Conservation (phyloP, 768 basidiomycete species). For the Filobasidium wieringae region DNA sequence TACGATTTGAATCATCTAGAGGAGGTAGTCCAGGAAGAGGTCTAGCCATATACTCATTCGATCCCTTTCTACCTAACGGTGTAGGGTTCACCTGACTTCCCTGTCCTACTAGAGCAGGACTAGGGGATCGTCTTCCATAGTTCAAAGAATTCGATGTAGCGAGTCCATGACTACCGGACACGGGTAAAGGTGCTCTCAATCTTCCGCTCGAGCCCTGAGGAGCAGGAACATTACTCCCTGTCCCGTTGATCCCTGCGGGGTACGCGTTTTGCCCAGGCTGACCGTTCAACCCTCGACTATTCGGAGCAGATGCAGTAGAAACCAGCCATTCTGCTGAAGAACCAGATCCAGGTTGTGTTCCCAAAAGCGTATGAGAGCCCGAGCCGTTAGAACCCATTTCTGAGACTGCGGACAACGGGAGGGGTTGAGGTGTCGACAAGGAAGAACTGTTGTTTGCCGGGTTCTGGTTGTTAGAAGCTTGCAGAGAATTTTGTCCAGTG, state of each 20-base stretch:
- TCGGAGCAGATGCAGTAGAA: background rate
- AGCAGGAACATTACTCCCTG: background rate
- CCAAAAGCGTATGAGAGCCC: background rate
- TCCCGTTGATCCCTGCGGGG: background rate
- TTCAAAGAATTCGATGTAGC: background rate
- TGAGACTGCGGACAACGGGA: background rate
- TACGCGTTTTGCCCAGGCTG: background rate
- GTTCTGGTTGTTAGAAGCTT: slow-evolving; percentile 7
- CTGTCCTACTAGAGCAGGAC: background rate
- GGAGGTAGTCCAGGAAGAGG: slow-evolving; percentile 8
- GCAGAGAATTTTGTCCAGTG: slow-evolving; percentile 10
- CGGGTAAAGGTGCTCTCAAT: background rate
- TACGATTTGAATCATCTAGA: background rate
- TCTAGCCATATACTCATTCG: slow-evolving; percentile 10
- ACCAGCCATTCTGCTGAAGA: background rate
- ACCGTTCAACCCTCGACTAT: no score
- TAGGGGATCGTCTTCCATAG: background rate
- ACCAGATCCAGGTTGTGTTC: background rate
- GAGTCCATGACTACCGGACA: background rate
- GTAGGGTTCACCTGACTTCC: background rate
- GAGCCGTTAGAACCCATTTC: background rate
- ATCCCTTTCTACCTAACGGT: background rate
- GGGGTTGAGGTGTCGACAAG: slow-evolving; percentile 16
- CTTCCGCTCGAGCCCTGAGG: background rate
- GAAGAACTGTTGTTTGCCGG: background rate